Conservation (phyloP, 345 rosid genomes). For the thale cress (Arabidopsis thaliana) region TAIR10.1 NC_003071.7:16439001-16439500, state of each 20-base stretch:
- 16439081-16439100: constrained; percentile 61
- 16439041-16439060: constrained; percentile 35
- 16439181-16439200: constrained; percentile 66
- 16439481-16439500: constrained; percentile 45
- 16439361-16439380: constrained; percentile 81
- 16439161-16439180: constrained; percentile 71
- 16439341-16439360: constrained; percentile 41
- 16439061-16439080: constrained; percentile 60
- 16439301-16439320: constrained; percentile 56
- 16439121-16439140: constrained; percentile 14
- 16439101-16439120: constrained; percentile 44
- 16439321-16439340: constrained; percentile 47
- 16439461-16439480: constrained; percentile 42
- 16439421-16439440: constrained; percentile 80
- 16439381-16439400: constrained; percentile 65
- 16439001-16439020: constrained; percentile 58
- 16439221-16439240: constrained; percentile 38
- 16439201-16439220: constrained; percentile 66
- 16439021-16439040: constrained; percentile 63
- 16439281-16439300: constrained; percentile 47
- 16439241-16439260: constrained; percentile 70
- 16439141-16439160: constrained; percentile 79
- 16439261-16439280: constrained; percentile 73
- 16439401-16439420: constrained; percentile 68
- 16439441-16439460: constrained; percentile 60